These are phyloP conservation scores for Trematosphaeria pertusa DNA, from an alignment of 2,329 filamentous ascomycete genomes.

Conservation along the genomic window DNA sequence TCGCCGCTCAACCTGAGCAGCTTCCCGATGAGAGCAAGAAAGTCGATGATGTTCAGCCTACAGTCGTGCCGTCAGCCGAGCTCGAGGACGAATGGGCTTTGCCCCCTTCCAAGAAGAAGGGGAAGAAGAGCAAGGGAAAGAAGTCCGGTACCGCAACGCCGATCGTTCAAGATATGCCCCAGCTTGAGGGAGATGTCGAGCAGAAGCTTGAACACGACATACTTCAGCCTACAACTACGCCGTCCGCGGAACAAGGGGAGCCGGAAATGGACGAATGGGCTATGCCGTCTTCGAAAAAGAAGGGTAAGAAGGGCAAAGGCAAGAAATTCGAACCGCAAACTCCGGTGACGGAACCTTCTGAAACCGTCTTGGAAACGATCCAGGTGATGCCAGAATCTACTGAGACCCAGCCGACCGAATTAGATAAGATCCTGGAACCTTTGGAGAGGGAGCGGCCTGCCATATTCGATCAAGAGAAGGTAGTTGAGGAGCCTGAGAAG, in stretches of 20 bases:
- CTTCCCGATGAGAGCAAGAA: neutral
- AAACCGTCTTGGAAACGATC: slow-evolving; percentile 7
- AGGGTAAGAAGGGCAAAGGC: slow-evolving; percentile 27
- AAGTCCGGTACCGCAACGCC: slow-evolving; percentile 22
- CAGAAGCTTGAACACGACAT: neutral
- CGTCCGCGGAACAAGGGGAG: neutral
- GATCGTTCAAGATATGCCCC: slow-evolving; percentile 1
- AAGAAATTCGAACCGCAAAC: slow-evolving; percentile 23
- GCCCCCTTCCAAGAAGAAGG: slow-evolving; percentile 27
- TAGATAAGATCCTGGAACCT: slow-evolving; percentile 9
- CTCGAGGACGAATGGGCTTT: slow-evolving; percentile 9
- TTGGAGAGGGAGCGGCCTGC: neutral
- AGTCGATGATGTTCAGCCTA: slow-evolving; percentile 4
- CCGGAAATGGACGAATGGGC: slow-evolving; percentile 11
- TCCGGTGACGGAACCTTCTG: slow-evolving; percentile 10
- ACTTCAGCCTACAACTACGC: neutral
- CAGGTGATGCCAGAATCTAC: slow-evolving; percentile 2
- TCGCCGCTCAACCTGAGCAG: neutral
- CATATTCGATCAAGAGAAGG: slow-evolving; percentile 5
- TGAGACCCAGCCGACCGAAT: slow-evolving; percentile 7
- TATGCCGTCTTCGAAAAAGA: slow-evolving; percentile 18
- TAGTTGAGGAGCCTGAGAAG: slow-evolving; percentile 16
- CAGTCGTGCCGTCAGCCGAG: neutral
- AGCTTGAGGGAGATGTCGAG: neutral
- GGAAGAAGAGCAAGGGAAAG: slow-evolving; percentile 26